phyloP scores from a whole-genome alignment of 768 basidiomycete species.

The Boletus edulis region DNA sequence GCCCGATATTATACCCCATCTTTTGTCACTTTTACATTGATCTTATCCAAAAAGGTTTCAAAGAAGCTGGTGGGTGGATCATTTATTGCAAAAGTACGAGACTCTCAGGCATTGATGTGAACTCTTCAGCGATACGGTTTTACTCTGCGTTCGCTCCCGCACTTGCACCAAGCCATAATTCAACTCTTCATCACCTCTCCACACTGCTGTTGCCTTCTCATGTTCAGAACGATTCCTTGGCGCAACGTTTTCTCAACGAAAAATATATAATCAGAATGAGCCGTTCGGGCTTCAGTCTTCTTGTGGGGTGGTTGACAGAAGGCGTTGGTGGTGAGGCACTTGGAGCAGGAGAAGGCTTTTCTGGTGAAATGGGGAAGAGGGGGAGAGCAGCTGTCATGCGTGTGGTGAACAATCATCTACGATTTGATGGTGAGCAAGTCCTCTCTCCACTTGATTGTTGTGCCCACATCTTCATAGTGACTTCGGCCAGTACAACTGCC shows the following conservation, averaged over 20 bases:
- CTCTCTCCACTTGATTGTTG: background rate
- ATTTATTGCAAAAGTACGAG: background rate
- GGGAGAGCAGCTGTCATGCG: constrained; percentile 89
- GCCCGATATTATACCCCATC: constrained; percentile 91
- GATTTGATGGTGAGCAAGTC: constrained; percentile 71
- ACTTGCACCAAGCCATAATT: constrained; percentile 61
- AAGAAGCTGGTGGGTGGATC: constrained; percentile 72
- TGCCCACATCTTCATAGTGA: constrained; percentile 48
- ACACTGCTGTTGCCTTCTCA: constrained; percentile 81
- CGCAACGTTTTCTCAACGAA: constrained; percentile 83
- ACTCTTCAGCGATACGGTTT: constrained; percentile 64
- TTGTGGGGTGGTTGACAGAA: constrained; percentile 96
- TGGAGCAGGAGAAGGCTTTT: constrained; percentile 76
- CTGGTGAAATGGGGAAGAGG: constrained; percentile 77
- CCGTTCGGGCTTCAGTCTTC: constrained; percentile 84
- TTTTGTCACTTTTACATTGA: constrained; percentile 98
- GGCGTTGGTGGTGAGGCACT: constrained; percentile 83
- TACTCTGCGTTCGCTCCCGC: constrained; percentile 67
- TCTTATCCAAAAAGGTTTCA: constrained; percentile 85
- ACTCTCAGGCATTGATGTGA: constrained; percentile 10
- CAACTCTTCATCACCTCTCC: constrained; percentile 73
- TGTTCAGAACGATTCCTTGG: constrained; percentile 77
- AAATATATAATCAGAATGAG: constrained; percentile 91
- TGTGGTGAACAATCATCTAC: constrained; percentile 91
- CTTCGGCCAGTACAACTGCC: constrained; percentile 63